Base-by-base conservation (phyloP, 1,284 basidiomycete genomes). In the Sphagnurus paluster region DNA sequence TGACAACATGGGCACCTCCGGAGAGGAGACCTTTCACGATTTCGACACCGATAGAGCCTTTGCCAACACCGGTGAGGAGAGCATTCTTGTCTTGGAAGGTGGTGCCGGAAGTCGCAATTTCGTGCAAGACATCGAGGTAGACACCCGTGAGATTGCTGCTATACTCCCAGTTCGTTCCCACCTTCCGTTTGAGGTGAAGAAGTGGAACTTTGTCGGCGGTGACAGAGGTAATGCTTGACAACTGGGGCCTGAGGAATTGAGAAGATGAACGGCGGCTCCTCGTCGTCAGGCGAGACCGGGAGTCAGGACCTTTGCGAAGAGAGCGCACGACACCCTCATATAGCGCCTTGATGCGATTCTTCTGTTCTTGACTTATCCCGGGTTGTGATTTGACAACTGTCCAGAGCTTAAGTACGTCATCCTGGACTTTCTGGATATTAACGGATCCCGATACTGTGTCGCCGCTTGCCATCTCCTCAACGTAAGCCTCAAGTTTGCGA, bases 81-180 rank as follows among this genome's bases (percentile, higher is more conserved):
- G 96, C 96, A 60, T 98, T 98, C 80, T 98, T 98, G 74, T 96
- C 94, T 70, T 96, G 89, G 80, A 98, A 99, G 0, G 94, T 95
- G 13, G 95, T 97, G 36, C 96, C 96, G 7, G 95, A 94, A 0
- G 95, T 97, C 8, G 97, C 96, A 58, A 99, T 98, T 71, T 99
- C 97, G 61, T 94, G 90, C 38, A 99, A 77, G 55, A 99, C 89
- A 62, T 98, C 95, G 56, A 98, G 84, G 70, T 99, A 95, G 41
- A 94, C 90, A 49, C 91, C 85, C 14, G 96, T 99, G 49, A 99
- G 77, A 71, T 98, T 98, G 70, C 89, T 92, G 59, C 90, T 94
- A 74, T 98, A 98, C 62, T 96, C 91, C 93, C 96, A 99, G 61
- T 80, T 86, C 16, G 82, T 84, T 37, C 94, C 97, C n/a, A 97